phyloP scores from a whole-genome alignment of 192 early-diverging fungal species.

The Coemansia sp. region DNA sequence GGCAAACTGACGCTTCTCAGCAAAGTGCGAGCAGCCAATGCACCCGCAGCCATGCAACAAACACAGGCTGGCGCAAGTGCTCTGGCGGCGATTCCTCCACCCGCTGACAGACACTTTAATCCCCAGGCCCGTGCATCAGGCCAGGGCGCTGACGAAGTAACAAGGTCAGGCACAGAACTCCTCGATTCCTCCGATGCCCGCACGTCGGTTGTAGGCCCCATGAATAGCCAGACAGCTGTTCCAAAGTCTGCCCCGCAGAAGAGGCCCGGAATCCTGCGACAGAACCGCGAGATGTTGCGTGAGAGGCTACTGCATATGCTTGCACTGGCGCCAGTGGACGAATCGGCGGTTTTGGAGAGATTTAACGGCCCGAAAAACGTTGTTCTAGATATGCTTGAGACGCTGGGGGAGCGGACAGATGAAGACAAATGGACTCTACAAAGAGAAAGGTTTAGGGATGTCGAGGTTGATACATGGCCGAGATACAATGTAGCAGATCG shows the following conservation, averaged over 20 bases:
- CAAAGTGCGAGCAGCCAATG: neutral
- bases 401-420: slow-evolving; percentile 10
- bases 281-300: slow-evolving; percentile 39
- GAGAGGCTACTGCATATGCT: slow-evolving; percentile 39
- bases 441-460: slow-evolving; percentile 52
- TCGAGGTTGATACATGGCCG: slow-evolving; percentile 58
- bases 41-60: neutral
- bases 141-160: neutral
- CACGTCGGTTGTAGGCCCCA: neutral
- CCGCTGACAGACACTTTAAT: neutral
- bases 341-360: slow-evolving; percentile 13
- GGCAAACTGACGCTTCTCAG: slow-evolving; percentile 41
- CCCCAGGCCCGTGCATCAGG: neutral
- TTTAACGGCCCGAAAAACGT: slow-evolving; percentile 18
- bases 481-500: slow-evolving; percentile 44
- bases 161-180: too few species aligned
- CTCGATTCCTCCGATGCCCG: neutral
- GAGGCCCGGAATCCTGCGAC: slow-evolving; percentile 43
- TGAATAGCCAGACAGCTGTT: neutral
- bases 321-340: slow-evolving; percentile 22
- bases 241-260: slow-evolving; percentile 37
- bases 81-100: neutral
- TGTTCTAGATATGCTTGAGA: slow-evolving; percentile 29
- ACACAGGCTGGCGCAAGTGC: neutral
- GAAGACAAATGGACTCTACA: slow-evolving; percentile 48